Evolutionary conservation across 805 yeast genomes (phyloP), one percentile per base, ranked within the genome.

Genomic region (Zygosaccharomyces lentus): DNA sequence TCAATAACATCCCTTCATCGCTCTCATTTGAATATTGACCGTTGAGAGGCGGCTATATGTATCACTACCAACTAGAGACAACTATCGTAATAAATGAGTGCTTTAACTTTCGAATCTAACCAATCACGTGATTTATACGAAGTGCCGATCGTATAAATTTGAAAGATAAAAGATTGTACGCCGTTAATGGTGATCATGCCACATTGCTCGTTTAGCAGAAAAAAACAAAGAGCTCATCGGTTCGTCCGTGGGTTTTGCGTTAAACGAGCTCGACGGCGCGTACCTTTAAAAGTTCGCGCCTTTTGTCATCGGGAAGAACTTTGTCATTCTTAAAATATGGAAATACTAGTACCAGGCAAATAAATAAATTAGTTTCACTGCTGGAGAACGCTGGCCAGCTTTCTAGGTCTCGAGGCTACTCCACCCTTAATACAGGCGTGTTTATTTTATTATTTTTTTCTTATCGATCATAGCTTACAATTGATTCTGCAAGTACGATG

Each of bases 401-500:
- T 29, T 8, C 32, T 7, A 29, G 16, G 32, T 29, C 29, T 29
- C 32, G 32, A 29, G 32, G 10, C 15, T 29, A 10, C n/a, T n/a
- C 13, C n/a, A 29, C 15, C n/a, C 32, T 7, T 13, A 3, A 29
- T n/a, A 29, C 32, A 13, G 32, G 32, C n/a, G 29, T 10, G 32
- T 12, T 29, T 29, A 3, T 29, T 16, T 29, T 29, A 8, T 29
- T 25, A 4, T 25, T 25, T 25, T 6, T n/a, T 12, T 29, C 32
- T 29, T 29, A 13, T 29, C 32, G 32, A 29, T 29, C 32, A 29
- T 29, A 29, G 32, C 32, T 29, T 29, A 16, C 32, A 29, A n/a
- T 29, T 29, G 16, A 7, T n/a, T 29, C 32, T 29, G 32, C 32
- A 27, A 24, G n/a, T 16, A 39, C 34, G 17, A 49, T 49, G 53